A percentile compares a stretch with the other conserved stretches of the same genome.
phyloP scores from a whole-genome alignment of 495 filamentous ascomycete species.

The Peziza echinospora region DNA sequence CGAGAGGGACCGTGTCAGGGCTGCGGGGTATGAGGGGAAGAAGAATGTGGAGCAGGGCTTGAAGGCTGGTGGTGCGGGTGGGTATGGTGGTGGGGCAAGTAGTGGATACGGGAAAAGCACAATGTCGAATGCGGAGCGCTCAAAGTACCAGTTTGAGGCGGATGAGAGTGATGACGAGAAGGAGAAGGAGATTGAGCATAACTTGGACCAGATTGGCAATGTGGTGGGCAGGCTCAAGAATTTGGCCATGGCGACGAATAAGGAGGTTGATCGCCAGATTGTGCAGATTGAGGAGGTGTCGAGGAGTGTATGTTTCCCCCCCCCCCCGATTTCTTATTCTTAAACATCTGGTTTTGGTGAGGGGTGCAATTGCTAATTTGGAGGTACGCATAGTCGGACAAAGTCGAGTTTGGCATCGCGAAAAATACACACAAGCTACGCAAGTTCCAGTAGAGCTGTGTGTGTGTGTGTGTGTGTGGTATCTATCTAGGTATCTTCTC shows the following conservation, averaged over 20 bases:
- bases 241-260: constrained; percentile 45
- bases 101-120: background rate
- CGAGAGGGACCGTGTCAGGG: constrained; percentile 41
- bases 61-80: constrained; percentile 24
- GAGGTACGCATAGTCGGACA: background rate
- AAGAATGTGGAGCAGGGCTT: constrained; percentile 40
- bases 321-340: background rate
- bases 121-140: constrained; percentile 39
- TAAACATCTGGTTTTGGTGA: background rate
- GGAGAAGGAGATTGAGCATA: constrained; percentile 50
- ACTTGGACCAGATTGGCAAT: constrained; percentile 36
- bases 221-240: constrained; percentile 41
- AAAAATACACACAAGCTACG: background rate
- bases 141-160: constrained; percentile 60
- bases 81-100: constrained; percentile 1
- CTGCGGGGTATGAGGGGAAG: constrained; percentile 35
- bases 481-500: too few species aligned
- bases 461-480: too few species aligned
- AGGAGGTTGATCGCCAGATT: constrained; percentile 58
- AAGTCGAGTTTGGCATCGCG: background rate
- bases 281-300: constrained; percentile 49
- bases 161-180: constrained; percentile 56
- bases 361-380: background rate
- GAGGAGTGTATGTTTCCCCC: constrained; percentile 33
- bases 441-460: too few species aligned